Percentiles rank a stretch among this genome's conserved stretches.
Evolutionary conservation across 192 early-diverging fungal species (phyloP).

Genomic region (Thamnidium elegans): DNA sequence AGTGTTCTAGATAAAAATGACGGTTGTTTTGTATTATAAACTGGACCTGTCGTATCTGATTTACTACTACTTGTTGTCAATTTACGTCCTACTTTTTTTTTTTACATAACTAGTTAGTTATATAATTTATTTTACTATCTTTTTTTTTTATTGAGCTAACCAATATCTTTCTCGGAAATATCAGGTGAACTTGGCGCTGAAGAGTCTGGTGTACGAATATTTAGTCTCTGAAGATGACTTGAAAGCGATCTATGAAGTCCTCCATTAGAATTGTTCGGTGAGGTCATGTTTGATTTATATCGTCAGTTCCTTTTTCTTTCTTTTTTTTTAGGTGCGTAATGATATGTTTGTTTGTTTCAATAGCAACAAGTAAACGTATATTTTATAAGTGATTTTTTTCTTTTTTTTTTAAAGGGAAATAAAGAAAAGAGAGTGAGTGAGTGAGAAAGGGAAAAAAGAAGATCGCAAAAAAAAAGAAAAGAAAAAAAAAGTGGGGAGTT

Average conservation of each 20-base stretch:
- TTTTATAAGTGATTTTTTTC: no score
- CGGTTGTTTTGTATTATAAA: background rate
- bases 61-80: background rate
- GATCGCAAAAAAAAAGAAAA: background rate
- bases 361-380: no score
- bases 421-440: background rate
- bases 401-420: background rate
- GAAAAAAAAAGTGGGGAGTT: background rate
- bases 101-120: background rate
- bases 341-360: background rate
- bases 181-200: slow-evolving; percentile 2
- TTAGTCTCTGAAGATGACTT: slow-evolving; percentile 27
- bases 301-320: no score
- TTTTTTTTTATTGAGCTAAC: slow-evolving; percentile 1
- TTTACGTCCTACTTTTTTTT: background rate
- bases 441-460: slow-evolving; percentile 1
- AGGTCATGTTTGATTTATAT: background rate
- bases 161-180: slow-evolving; percentile 18
- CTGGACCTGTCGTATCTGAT: background rate
- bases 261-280: slow-evolving; percentile 11
- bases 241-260: slow-evolving; percentile 28
- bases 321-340: background rate
- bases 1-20: slow-evolving; percentile 30
- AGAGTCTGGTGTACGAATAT: slow-evolving; percentile 7
- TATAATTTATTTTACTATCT: background rate